Base-by-base conservation (phyloP, 2,329 filamentous ascomycete genomes). In the Fusarium sp. region DNA sequence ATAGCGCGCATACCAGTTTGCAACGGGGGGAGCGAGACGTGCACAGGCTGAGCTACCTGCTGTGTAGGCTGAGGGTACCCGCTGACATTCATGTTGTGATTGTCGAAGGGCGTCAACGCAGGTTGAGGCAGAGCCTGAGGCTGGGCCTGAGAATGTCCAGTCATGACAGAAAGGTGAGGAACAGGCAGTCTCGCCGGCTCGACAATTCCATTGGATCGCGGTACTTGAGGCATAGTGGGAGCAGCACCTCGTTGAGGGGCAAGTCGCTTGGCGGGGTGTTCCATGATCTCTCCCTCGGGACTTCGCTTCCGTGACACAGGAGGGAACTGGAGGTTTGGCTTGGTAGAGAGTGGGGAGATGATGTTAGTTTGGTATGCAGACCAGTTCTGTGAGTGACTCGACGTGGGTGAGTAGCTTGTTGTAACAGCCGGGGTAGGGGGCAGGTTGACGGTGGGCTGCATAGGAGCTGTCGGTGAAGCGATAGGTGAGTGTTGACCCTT, bases 91-190 rank as follows among this genome's bases (percentile, higher is more conserved):
- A 81, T 70, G 16, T 76, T 61, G 12, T 80, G 75, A 59, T 52
- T 41, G n/a, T 51, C 58, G 39, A 81, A 82, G 45, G 80, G 73
- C 6, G 52, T 58, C 48, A 58, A 49, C 12, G 55, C 49, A 16
- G 67, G 46, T 48, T 74, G 71, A 8, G 42, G 16, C 12, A 37
- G 18, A n/a, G 18, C 18, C 14, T 62, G 59, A 21, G 59, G 41
- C 21, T 62, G 62, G 23, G 71, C 62, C 59, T 66, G 58, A 39
- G 70, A 50, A 31, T 81, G 75, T 61, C 79, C 82, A 4, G 88
- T 88, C 56, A 90, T 86, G 44, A 92, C 82, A 11, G 89, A 88
- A n/a, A 94, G 84, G 65, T 90, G 91, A 25, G 92, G 92, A 6
- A 91, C 85, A 18, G 91, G 89, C 16, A 94, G 83, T 43, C 91